Evolutionary conservation across 2,329 filamentous ascomycete species (phyloP).

Genomic region (Madurella fahalii): DNA sequence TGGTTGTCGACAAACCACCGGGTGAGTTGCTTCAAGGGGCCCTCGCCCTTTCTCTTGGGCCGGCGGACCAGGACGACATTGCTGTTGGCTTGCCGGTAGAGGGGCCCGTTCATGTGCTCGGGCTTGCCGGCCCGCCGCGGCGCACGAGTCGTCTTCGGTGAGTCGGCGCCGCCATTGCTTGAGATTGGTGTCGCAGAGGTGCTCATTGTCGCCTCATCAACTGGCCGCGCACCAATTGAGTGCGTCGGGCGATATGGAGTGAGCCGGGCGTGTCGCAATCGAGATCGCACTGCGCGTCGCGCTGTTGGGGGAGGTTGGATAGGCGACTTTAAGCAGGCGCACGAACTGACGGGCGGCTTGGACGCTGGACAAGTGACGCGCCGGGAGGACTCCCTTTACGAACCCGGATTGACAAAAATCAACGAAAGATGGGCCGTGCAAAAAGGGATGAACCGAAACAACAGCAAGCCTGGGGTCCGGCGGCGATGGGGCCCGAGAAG

Average conservation of each 20-base stretch:
- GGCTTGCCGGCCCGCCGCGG: constrained; percentile 27
- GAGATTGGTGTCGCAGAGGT: constrained; percentile 8
- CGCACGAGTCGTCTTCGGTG: constrained; percentile 10
- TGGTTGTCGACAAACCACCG: constrained; percentile 75
- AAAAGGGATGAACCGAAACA: background rate
- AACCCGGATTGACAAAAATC: background rate
- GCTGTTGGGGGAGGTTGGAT: background rate
- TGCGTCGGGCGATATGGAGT: background rate
- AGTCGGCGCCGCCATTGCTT: constrained; percentile 18
- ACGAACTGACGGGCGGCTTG: background rate
- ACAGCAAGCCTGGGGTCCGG: background rate
- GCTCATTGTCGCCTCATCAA: constrained; percentile 21
- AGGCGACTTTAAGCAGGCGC: background rate
- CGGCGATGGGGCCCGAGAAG: constrained; percentile 1
- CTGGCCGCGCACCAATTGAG: constrained; percentile 16
- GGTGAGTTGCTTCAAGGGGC: constrained; percentile 56
- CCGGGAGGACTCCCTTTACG: background rate
- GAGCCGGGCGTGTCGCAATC: background rate
- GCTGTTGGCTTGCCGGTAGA: constrained; percentile 53
- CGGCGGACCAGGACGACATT: constrained; percentile 54
- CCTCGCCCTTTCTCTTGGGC: constrained; percentile 58
- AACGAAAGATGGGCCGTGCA: constrained; percentile 3
- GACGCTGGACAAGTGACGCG: background rate
- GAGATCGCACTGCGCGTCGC: background rate
- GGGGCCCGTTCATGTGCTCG: constrained; percentile 48